Conservation (phyloP, 768 basidiomycete genomes). For the Imleria badia region DNA sequence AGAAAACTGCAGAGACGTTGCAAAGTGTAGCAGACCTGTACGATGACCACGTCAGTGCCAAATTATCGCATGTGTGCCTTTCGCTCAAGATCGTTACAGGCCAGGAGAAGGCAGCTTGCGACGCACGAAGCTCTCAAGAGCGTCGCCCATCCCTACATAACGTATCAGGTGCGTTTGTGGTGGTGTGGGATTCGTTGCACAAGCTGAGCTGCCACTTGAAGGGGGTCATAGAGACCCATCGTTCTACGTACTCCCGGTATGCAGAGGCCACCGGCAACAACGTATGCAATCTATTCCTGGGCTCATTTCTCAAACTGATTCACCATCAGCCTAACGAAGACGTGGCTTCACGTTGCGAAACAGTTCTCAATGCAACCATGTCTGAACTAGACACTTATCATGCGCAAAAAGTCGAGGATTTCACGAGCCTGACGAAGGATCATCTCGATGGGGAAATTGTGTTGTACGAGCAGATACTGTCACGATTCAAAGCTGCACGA, state of each 20-base stretch:
- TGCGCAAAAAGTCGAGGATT: slow-evolving; percentile 69
- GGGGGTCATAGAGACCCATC: slow-evolving; percentile 76
- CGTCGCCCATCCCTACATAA: slow-evolving; percentile 70
- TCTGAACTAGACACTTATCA: slow-evolving; percentile 86
- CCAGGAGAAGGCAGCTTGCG: slow-evolving; percentile 65
- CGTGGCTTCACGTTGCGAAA: slow-evolving; percentile 75
- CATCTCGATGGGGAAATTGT: slow-evolving; percentile 79
- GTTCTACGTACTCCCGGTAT: slow-evolving; percentile 65
- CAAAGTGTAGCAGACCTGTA: slow-evolving; percentile 77
- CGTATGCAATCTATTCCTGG: slow-evolving; percentile 10
- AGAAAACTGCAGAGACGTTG: slow-evolving; percentile 70
- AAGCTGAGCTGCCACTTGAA: slow-evolving; percentile 25
- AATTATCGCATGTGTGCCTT: neutral
- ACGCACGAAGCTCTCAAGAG: slow-evolving; percentile 76
- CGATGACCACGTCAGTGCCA: slow-evolving; percentile 65
- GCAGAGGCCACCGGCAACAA: slow-evolving; percentile 45
- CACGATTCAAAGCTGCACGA: slow-evolving; percentile 58
- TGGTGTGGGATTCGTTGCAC: neutral
- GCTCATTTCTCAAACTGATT: slow-evolving; percentile 1
- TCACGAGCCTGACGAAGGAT: slow-evolving; percentile 54
- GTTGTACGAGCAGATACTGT: slow-evolving; percentile 69
- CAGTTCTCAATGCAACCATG: slow-evolving; percentile 84
- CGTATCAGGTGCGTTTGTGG: slow-evolving; percentile 58
- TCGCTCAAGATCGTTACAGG: slow-evolving; percentile 42
- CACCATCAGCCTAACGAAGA: slow-evolving; percentile 57